These are phyloP conservation scores for Thraustochytrium sp. DNA, from an alignment of 352 stramenopile genomes.

Conservation along the genomic window DNA sequence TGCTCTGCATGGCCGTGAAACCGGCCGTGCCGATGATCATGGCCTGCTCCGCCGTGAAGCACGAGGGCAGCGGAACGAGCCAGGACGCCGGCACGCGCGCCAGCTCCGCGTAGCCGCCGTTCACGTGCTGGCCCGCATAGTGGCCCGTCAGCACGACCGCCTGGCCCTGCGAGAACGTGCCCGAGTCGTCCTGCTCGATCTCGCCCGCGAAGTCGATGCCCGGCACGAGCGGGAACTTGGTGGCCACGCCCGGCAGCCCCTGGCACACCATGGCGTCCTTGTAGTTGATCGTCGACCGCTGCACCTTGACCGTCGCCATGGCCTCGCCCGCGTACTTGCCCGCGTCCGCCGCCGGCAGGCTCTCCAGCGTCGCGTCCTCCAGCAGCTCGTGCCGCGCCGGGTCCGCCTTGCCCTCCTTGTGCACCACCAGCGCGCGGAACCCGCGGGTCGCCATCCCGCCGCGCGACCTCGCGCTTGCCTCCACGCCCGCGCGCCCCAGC, in stretches of 20 bases:
- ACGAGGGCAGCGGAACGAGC: slow-evolving; percentile 45
- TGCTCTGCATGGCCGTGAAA: slow-evolving; percentile 49
- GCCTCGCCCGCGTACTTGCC: neutral
- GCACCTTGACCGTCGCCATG: slow-evolving; percentile 46
- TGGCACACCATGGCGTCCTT: slow-evolving; percentile 51
- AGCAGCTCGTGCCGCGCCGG: neutral
- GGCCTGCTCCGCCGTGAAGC: slow-evolving; percentile 10
- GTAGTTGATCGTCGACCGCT: slow-evolving; percentile 50
- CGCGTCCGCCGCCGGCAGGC: neutral
- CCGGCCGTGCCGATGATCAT: slow-evolving; percentile 52
- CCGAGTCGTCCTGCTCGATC: slow-evolving; percentile 9
- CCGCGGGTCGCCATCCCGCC: neutral
- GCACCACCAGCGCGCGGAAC: neutral
- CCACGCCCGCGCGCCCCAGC: neutral
- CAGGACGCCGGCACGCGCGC: slow-evolving; percentile 41
- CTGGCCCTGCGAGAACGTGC: neutral
- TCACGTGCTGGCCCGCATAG: slow-evolving; percentile 45
- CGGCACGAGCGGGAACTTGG: slow-evolving; percentile 43
- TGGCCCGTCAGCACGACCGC: slow-evolving; percentile 49
- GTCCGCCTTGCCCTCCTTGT: slow-evolving; percentile 7
- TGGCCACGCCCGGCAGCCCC: slow-evolving; percentile 45
- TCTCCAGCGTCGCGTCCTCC: neutral
- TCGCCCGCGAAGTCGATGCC: slow-evolving; percentile 51
- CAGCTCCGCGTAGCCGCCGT: slow-evolving; percentile 49
- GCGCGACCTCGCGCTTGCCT: neutral